Conservation (phyloP, 768 basidiomycete species). For the Dendrothele bispora region DNA sequence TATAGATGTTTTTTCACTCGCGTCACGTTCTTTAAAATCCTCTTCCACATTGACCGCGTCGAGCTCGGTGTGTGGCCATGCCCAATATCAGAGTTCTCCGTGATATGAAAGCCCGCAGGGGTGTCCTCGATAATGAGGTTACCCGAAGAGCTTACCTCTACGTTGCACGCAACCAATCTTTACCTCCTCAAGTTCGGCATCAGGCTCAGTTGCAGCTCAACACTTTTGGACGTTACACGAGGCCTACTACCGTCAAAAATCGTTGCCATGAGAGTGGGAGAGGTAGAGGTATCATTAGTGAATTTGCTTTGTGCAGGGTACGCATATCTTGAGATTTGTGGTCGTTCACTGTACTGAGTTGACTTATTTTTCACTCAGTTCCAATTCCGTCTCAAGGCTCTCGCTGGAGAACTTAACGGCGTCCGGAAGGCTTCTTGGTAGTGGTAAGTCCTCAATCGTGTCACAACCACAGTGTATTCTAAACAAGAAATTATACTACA, state of each 20-base stretch:
- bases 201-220: constrained; percentile 94
- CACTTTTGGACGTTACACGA: constrained; percentile 77
- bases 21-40: not conserved
- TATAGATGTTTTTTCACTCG: not conserved
- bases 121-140: constrained; percentile 75
- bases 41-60: not conserved
- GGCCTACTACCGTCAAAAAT: constrained; percentile 88
- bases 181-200: constrained; percentile 88
- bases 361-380: constrained; percentile 48
- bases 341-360: not conserved
- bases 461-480: not conserved
- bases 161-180: constrained; percentile 87
- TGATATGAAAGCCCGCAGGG: constrained; percentile 75
- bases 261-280: constrained; percentile 83
- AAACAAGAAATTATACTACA: not conserved
- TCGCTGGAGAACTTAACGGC: constrained; percentile 80
- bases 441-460: too few species aligned
- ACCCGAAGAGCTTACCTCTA: constrained; percentile 88
- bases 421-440: constrained; percentile 94
- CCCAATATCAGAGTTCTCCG: constrained; percentile 58
- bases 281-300: constrained; percentile 85
- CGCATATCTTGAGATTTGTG: constrained; percentile 13
- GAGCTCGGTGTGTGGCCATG: constrained; percentile 25
- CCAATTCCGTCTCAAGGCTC: constrained; percentile 87
- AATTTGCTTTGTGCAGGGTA: constrained; percentile 86